phyloP scores from a whole-genome alignment of 2,329 filamentous ascomycete species.

The Setomelanomma holmii region DNA sequence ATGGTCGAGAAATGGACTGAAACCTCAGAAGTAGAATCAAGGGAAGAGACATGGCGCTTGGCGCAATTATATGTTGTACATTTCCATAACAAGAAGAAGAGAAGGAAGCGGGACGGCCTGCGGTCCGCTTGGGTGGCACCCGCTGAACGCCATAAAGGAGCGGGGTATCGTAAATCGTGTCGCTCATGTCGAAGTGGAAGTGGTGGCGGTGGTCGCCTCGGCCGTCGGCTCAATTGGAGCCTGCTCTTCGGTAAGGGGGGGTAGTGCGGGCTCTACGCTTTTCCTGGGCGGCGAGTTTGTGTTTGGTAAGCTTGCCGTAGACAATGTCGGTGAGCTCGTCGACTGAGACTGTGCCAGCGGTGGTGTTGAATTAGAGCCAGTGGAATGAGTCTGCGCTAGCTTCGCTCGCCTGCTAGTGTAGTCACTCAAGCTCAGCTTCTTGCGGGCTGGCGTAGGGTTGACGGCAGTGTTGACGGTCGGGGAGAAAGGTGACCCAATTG shows the following conservation, averaged over 20 bases:
- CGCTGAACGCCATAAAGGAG: constrained; percentile 20
- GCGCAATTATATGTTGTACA: constrained; percentile 47
- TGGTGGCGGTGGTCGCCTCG: constrained; percentile 13
- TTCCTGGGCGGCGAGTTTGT: constrained; percentile 38
- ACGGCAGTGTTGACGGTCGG: constrained; percentile 52
- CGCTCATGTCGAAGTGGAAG: constrained; percentile 33
- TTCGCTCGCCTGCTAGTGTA: constrained; percentile 56
- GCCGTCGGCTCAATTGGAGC: constrained; percentile 20
- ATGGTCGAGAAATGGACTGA: constrained; percentile 9
- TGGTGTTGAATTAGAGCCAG: constrained; percentile 30
- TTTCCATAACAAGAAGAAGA: constrained; percentile 23
- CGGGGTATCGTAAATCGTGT: constrained; percentile 34
- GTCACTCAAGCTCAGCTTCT: constrained; percentile 61
- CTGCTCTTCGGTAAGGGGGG: constrained; percentile 36
- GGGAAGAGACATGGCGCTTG: constrained; percentile 15
- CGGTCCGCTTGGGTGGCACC: constrained; percentile 17
- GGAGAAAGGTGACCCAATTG: constrained; percentile 42
- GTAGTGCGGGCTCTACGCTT: constrained; percentile 31
- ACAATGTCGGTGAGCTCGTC: constrained; percentile 42
- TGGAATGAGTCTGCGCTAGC: constrained; percentile 38
- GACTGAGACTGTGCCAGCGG: constrained; percentile 32
- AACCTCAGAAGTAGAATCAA: constrained; percentile 5
- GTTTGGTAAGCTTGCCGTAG: constrained; percentile 38
- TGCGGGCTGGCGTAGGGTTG: constrained; percentile 52
- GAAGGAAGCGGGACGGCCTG: constrained; percentile 26